These are phyloP conservation scores for Paracoccidioides lutzii DNA, from an alignment of 2,329 filamentous ascomycete genomes.

Conservation along the genomic window DNA sequence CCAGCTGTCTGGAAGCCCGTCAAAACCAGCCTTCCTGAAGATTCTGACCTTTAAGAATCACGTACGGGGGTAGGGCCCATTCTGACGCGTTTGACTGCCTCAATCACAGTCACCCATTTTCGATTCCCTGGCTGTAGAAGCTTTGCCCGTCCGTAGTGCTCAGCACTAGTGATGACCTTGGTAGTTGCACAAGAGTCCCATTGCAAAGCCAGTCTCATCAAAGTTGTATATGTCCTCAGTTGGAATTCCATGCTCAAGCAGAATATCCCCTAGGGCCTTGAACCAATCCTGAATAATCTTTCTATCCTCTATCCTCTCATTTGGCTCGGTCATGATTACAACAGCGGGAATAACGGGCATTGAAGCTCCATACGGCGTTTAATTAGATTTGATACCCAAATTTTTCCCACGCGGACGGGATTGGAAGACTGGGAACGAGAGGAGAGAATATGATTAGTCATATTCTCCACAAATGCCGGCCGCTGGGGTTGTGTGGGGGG, in stretches of 20 bases:
- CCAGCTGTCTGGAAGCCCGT: no score
- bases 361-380: no score
- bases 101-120: constrained; percentile 2
- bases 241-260: constrained; percentile 5
- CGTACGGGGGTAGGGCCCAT: background rate
- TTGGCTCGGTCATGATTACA: no score
- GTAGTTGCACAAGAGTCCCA: constrained; percentile 9
- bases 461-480: constrained; percentile 2
- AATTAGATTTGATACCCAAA: background rate
- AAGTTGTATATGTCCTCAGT: constrained; percentile 15
- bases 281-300: background rate
- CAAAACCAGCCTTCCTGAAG: no score
- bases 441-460: constrained; percentile 7
- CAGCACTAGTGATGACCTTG: constrained; percentile 11
- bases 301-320: no score
- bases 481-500: no score
- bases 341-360: no score
- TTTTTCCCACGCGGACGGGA: background rate
- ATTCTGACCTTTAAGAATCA: no score
- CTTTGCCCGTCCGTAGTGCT: constrained; percentile 7
- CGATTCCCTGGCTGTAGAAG: constrained; percentile 12
- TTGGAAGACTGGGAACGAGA: background rate
- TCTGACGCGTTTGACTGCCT: constrained; percentile 6
- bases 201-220: constrained; percentile 12
- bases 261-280: background rate